Conservation (phyloP, 345 rosid genomes). For the Durio zibethinus region DNA sequence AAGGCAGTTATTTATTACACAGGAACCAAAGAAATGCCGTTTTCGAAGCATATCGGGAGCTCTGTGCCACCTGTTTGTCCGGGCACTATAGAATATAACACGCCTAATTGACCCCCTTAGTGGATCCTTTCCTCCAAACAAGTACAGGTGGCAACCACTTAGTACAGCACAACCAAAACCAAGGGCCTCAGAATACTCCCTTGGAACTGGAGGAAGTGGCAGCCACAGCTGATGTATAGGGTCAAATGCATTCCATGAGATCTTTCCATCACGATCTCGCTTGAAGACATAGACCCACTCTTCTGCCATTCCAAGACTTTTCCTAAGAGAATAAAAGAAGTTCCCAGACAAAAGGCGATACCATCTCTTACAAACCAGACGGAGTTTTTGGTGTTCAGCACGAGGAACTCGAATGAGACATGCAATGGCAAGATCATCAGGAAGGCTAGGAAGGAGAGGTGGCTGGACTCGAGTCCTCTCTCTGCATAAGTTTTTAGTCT, state of each 20-base stretch:
- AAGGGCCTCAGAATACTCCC: conserved; percentile 82
- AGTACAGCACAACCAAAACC: conserved; percentile 98
- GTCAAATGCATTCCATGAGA: conserved; percentile 91
- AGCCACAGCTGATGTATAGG: conserved; percentile 80
- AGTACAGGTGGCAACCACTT: conserved; percentile 82
- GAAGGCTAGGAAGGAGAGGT: conserved; percentile 89
- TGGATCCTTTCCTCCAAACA: conserved; percentile 97
- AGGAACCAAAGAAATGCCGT: conserved; percentile 90
- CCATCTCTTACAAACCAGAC: conserved; percentile 90
- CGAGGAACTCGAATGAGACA: conserved; percentile 93
- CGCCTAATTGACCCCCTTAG: conserved; percentile 84
- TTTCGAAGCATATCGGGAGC: conserved; percentile 97
- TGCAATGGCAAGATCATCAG: conserved; percentile 92
- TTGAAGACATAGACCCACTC: conserved; percentile 96
- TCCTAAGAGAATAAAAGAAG: conserved; percentile 76
- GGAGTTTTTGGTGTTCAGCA: conserved; percentile 76
- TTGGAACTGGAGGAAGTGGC: conserved; percentile 95
- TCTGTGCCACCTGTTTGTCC: conserved; percentile 94
- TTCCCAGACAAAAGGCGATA: conserved; percentile 65
- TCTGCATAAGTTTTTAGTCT: conserved; percentile 58
- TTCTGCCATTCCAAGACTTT: conserved; percentile 76
- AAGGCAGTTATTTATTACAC: conserved; percentile 87
- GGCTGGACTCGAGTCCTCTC: conserved; percentile 79
- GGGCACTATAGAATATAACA: conserved; percentile 79
- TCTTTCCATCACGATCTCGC: conserved; percentile 86